phyloP scores from a whole-genome alignment of 495 filamentous ascomycete species.

The Penicillium cosmopolitanum region DNA sequence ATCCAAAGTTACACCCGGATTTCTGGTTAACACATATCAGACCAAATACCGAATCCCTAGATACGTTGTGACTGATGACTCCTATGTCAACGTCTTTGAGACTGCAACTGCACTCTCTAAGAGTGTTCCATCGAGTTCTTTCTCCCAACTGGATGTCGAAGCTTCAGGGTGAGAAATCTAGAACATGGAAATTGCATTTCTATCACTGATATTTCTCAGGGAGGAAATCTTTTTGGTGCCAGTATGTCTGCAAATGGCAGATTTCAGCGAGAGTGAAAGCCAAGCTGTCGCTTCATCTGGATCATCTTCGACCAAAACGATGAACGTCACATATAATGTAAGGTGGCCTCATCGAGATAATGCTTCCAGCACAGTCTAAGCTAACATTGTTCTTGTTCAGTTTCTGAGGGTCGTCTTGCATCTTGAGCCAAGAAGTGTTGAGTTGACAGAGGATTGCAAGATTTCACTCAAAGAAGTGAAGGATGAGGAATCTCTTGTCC shows the following conservation, averaged over 20 bases:
- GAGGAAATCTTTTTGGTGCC: neutral
- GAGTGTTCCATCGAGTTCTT: constrained; percentile 1
- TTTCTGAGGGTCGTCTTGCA: constrained; percentile 6
- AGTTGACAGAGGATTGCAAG: neutral
- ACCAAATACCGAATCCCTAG: neutral
- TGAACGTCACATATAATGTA: constrained; percentile 15
- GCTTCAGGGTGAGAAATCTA: constrained; percentile 1
- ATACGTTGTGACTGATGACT: constrained; percentile 7
- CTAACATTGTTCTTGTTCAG: neutral
- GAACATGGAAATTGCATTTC: neutral
- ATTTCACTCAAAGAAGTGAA: neutral
- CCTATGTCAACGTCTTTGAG: constrained; percentile 10
- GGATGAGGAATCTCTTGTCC: neutral
- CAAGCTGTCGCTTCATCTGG: neutral
- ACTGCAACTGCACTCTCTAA: neutral
- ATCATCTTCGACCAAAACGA: neutral
- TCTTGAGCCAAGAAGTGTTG: constrained; percentile 1
- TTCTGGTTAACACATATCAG: neutral
- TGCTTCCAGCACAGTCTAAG: neutral
- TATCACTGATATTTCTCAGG: too few relatives aligned
- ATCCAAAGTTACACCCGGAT: neutral
- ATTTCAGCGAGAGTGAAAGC: neutral
- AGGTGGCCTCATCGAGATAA: neutral
- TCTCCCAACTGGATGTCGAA: constrained; percentile 2
- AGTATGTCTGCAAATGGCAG: constrained; percentile 4